phyloP scores from a whole-genome alignment of 495 filamentous ascomycete genomes.

The Lentithecium fluviatile region DNA sequence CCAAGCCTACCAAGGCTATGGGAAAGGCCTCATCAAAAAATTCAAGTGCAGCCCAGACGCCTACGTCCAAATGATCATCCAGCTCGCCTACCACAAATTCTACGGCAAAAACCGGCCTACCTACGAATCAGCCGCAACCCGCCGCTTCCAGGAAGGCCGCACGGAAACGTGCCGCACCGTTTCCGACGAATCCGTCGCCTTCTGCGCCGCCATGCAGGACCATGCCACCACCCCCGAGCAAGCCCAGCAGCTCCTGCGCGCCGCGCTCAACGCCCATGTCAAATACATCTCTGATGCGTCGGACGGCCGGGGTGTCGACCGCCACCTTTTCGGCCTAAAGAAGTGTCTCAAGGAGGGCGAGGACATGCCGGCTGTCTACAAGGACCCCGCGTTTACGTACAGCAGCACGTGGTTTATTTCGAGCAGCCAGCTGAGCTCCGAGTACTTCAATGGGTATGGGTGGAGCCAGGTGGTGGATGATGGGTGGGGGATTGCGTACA shows the following conservation, averaged over 20 bases:
- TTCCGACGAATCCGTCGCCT: conserved; percentile 87
- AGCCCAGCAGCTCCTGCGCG: conserved; percentile 71
- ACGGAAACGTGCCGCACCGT: conserved; percentile 95
- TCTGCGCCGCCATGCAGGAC: conserved; percentile 82
- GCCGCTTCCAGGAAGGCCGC: conserved; percentile 92
- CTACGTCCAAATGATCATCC: conserved; percentile 98
- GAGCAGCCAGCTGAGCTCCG: conserved; percentile 84
- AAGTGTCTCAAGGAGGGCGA: conserved; percentile 80
- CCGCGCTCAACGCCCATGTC: conserved; percentile 76
- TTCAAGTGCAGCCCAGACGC: conserved; percentile 98
- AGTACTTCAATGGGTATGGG: conserved; percentile 99
- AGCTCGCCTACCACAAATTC: conserved; percentile 98
- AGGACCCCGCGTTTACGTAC: conserved; percentile 84
- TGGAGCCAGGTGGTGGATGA: conserved; percentile 98
- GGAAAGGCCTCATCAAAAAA: conserved; percentile 98
- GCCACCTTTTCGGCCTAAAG: conserved; percentile 96
- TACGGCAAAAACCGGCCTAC: conserved; percentile 97
- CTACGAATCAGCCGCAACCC: conserved; percentile 93
- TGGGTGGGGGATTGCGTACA: conserved; percentile 97
- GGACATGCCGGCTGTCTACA: conserved; percentile 75
- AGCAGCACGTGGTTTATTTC: conserved; percentile 85
- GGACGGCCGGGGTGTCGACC: conserved; percentile 91
- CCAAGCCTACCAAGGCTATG: conserved; percentile 94
- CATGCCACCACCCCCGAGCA: conserved; percentile 58
- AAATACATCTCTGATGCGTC: conserved; percentile 86